Evolutionary conservation across 306 rosid genomes (phyloP), one percentile per base, ranked within the genome.

Genomic region (Quercus agrifolia): DNA sequence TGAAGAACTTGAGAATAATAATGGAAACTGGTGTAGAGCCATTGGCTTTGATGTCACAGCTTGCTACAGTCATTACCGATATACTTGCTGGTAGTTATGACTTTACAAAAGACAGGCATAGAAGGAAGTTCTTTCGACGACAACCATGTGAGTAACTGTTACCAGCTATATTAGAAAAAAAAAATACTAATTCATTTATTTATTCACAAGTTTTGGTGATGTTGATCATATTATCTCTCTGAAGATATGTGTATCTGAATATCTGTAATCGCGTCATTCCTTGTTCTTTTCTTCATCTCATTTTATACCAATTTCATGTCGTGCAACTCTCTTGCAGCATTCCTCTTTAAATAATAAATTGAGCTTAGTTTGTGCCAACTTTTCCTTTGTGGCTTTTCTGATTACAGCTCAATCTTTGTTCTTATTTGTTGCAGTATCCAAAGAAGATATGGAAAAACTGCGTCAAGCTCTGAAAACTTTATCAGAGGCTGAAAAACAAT

Each of bases 11-110:
- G 92, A 87, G 99, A 82, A 86, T 86, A 79, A 91, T 96, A 79
- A 96, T 96, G 93, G 98, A 96, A 89, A 85, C 91, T 71, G 98
- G 99, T 58, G 99, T 96, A 55, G 99, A 96, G 78, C 98, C 99
- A 71, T 79, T 93, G 80, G 93, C 93, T 70, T 89, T 96, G 79
- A 96, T 96, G 98, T 91, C 99, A 74, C 99, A 96, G 80, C 97
- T 96, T 51, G 98, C 99, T 18, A 96, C 97, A 21, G 95, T 96
- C 21, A 96, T 96, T 79, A 96, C 98, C 15, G 99, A 96, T 83
- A 87, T 96, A 86, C 97, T 96, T 82, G 99, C 98, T 28, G 98
- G 99, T 72, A 88, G 96, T 80, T 91, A 90, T 79, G 96, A 90
- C 85, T 90, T 85, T 77, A 77, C 85, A 31, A 90, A 88, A 77